Conservation (phyloP, 2,329 filamentous ascomycete species). For the Sclerotinia spermophila region DNA sequence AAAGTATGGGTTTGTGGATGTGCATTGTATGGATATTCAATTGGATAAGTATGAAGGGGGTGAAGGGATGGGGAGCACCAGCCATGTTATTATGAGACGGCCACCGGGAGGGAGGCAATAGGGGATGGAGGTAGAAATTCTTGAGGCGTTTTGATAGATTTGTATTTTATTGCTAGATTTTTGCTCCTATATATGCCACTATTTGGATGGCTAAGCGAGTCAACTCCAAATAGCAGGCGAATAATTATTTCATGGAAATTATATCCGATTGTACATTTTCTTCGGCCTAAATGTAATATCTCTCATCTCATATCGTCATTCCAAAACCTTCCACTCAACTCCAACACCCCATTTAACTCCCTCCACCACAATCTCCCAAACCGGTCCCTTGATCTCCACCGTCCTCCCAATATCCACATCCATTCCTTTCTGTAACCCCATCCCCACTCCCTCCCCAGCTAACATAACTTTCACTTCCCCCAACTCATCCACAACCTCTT, state of each 20-base stretch:
- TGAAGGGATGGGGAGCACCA: background rate
- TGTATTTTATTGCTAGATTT: background rate
- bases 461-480: slow-evolving; percentile 31
- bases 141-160: too few species aligned
- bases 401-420: slow-evolving; percentile 29
- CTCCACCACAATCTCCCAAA: slow-evolving; percentile 37
- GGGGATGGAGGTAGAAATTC: background rate
- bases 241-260: background rate
- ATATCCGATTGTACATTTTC: background rate
- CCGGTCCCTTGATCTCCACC: slow-evolving; percentile 36
- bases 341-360: slow-evolving; percentile 38
- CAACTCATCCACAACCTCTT: slow-evolving; percentile 25
- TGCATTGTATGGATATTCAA: slow-evolving; percentile 25
- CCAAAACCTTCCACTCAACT: slow-evolving; percentile 37
- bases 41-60: slow-evolving; percentile 32
- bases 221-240: background rate
- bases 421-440: slow-evolving; percentile 31
- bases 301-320: slow-evolving; percentile 18
- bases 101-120: background rate
- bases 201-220: background rate
- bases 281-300: background rate
- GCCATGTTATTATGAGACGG: slow-evolving; percentile 13
- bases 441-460: slow-evolving; percentile 33
- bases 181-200: background rate
- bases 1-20: slow-evolving; percentile 29